Evolutionary conservation across 176 grass and related monocot species (phyloP).

Genomic region (Triticum aestivum): DNA sequence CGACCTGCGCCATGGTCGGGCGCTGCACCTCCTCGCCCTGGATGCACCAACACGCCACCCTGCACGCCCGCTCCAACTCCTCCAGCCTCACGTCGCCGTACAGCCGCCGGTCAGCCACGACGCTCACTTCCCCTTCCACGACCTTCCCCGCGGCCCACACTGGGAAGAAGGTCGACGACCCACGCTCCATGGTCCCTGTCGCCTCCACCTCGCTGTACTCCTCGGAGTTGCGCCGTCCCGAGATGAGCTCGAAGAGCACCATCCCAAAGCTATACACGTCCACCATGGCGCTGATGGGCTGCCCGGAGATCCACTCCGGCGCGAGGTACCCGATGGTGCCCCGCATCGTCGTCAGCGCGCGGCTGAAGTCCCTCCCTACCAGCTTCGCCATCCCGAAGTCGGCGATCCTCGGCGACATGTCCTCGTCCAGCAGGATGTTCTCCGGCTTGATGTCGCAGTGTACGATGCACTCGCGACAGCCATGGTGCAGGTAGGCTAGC

Average conservation of each 20-base stretch:
- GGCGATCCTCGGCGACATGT: background rate
- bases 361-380: constrained; percentile 24
- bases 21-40: constrained; percentile 25
- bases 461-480: background rate
- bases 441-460: too few species aligned
- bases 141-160: constrained; percentile 24
- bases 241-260: constrained; percentile 48
- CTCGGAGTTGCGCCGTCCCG: constrained; percentile 8
- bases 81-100: background rate
- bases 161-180: constrained; percentile 14
- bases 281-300: constrained; percentile 25
- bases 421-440: constrained; percentile 3
- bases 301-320: constrained; percentile 42
- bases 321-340: constrained; percentile 40
- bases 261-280: constrained; percentile 58
- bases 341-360: constrained; percentile 16
- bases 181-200: background rate
- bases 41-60: constrained; percentile 43
- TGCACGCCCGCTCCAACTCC: constrained; percentile 34
- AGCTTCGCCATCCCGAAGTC: constrained; percentile 30
- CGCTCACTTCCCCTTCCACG: background rate
- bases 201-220: background rate
- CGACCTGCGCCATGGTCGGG: constrained; percentile 34
- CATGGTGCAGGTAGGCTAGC: constrained; percentile 11
- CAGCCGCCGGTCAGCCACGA: constrained; percentile 29